Base-by-base conservation (phyloP, 345 rosid species). In the Eucalyptus pumila region DNA sequence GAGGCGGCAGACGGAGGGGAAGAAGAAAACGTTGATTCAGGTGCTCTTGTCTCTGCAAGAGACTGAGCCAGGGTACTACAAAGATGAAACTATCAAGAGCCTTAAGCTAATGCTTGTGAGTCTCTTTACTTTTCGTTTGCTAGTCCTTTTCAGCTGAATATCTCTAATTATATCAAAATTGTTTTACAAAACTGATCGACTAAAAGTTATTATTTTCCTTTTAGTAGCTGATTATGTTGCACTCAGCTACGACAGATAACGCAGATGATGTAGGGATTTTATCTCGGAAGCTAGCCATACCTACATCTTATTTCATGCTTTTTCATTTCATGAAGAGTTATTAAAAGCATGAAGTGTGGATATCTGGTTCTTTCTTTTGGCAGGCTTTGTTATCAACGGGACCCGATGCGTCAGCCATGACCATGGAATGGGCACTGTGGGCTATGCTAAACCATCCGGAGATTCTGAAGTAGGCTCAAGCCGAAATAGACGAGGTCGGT, bases 1-100 rank as follows among this genome's bases (percentile, higher is more conserved):
- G 52, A 80, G 69, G 27, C 45, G 44, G 44, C 16, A 85, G 80
- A 89, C 1, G 86, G 48, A 86, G 89, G 89, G 88, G 52, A 90
- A 89, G 92, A 91, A 86, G 42, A 89, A 90, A 89, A 95, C 93
- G 12, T 89, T 96, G 94, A 91, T 95, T 90, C 93, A 94, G 86
- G 93, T 91, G 86, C 87, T 95, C 91, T 85, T 94, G 80, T 87
- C 90, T 56, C 81, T 90, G 89, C 96, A 90, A 90, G 92, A 93
- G 89, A 86, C 92, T 7, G 96, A 94, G 67, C 94, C 97, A 12
- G 93, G 91, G 87, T 87, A 81, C 52, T 94, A 91, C 88, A 88
- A 62, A 13, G 97, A 96, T 69, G 92, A 88, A 30, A 92, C 91
- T 80, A 94, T 95, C 93, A 91, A 88, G 88, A 94, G 94, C 89